Evolutionary conservation across 2,329 filamentous ascomycete genomes (phyloP), one percentile per base, ranked within the genome.

Genomic region (Penicillium sp.): DNA sequence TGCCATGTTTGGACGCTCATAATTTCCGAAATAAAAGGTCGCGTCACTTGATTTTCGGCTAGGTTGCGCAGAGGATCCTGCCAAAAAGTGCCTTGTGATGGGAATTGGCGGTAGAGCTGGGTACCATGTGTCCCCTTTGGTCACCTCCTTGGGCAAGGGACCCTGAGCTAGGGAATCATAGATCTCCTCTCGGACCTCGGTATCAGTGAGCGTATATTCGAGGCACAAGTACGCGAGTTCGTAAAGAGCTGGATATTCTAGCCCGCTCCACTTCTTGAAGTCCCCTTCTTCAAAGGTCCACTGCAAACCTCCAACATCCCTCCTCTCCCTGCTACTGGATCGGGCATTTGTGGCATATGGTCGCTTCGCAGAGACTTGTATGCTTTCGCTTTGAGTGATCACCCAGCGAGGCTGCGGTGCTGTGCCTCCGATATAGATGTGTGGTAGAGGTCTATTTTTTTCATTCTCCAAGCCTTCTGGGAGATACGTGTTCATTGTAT

Each of bases 351-450:
- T 12, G n/a, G 30, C 5, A 42, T 9, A 6, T 25, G 4, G 19
- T 33, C 30, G 30, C 11, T 22, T 16, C 6, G 10, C 7, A 35
- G 50, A 36, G 9, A 14, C 17, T 11, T n/a, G 38, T 19, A 54
- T 25, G 17, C 4, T n/a, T n/a, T 42, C 17, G 17, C 2, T 43
- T 19, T 42, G 45, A 28, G 37, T 40, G 25, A 54, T 17, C n/a
- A 54, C 28, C 51, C 51, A 54, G 12, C 51, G 51, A 36, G 51
- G 51, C 25, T 50, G 37, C 7, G 51, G 51, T 16, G 51, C 51
- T 25, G 37, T 10, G 30, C 51, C 45, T 49, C 51, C 51, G 5
- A 54, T 30, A 8, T 37, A 33, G 3, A 54, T 36, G 5, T 42
- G 4, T 2, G 51, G 51, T 12, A 54, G 37, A 9, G 30, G 12